Percentiles rank a stretch among this genome's conserved stretches.
Evolutionary conservation across 257 asterid species (phyloP).

Genomic region (Penstemon davidsonii): DNA sequence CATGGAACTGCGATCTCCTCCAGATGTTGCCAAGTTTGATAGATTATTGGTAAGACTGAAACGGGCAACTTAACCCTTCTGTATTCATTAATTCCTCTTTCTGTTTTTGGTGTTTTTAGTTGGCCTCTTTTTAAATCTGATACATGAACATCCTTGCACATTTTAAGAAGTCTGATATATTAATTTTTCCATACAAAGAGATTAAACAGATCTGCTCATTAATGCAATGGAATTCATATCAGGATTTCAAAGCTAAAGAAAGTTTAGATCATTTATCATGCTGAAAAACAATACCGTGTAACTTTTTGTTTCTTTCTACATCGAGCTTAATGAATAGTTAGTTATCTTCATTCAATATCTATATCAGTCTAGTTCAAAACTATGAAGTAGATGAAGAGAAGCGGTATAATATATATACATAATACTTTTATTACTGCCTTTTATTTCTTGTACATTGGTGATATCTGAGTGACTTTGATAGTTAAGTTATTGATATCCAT

Average conservation of each 20-base stretch:
- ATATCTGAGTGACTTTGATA: not conserved
- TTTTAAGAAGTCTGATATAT: not conserved
- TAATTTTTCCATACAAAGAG: slow-evolving; percentile 3
- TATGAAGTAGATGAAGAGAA: not conserved
- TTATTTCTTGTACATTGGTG: not conserved
- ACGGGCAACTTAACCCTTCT: slow-evolving; percentile 21
- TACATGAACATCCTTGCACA: slow-evolving; percentile 1
- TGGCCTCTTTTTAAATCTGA: slow-evolving; percentile 3
- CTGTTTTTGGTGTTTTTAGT: slow-evolving; percentile 23
- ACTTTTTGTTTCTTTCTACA: not conserved
- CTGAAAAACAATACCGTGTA: not conserved
- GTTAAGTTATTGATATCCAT: not conserved
- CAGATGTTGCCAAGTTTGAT: slow-evolving; percentile 65
- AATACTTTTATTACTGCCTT: not conserved
- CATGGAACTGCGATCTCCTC: slow-evolving; percentile 53
- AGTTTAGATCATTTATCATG: not conserved
- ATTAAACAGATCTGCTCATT: not conserved
- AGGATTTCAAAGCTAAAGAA: not conserved
- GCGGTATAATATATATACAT: not conserved
- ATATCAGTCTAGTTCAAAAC: not conserved
- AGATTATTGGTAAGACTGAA: slow-evolving; percentile 73
- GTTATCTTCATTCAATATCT: not conserved
- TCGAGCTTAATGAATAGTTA: not conserved
- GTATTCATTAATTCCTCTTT: slow-evolving; percentile 10
- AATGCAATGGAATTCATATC: not conserved